Percentiles rank a stretch among this genome's conserved stretches.
Conservation (phyloP, 2,329 filamentous ascomycete genomes). For the Chalaropsis thielavioides region DNA sequence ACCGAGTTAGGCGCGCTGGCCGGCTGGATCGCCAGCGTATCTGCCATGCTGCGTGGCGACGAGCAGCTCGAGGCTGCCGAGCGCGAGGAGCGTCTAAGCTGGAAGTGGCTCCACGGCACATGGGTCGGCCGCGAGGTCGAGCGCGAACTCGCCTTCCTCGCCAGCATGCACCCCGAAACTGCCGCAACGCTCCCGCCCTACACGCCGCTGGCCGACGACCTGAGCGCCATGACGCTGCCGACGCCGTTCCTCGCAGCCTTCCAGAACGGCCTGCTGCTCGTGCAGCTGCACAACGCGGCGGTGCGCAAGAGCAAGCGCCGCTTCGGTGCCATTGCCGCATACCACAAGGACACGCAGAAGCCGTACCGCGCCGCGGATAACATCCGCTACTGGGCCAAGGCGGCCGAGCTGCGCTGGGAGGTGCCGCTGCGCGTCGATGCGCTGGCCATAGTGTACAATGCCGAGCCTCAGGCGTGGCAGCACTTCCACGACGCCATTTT, state of each 20-base stretch:
- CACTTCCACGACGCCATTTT: conserved; percentile 72
- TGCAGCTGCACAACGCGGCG: conserved; percentile 78
- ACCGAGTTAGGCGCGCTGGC: conserved; percentile 66
- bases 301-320: conserved; percentile 72
- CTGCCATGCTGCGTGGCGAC: conserved; percentile 61
- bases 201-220: conserved; percentile 28
- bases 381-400: conserved; percentile 89
- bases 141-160: conserved; percentile 68
- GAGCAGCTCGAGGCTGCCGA: conserved; percentile 64
- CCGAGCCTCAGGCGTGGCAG: conserved; percentile 53
- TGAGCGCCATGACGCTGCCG: conserved; percentile 31
- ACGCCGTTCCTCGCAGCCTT: conserved; percentile 61
- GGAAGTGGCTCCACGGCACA: conserved; percentile 61
- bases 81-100: conserved; percentile 51
- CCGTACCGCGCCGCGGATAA: conserved; percentile 92
- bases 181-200: conserved; percentile 44
- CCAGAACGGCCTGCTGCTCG: conserved; percentile 64
- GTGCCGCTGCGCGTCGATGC: conserved; percentile 70
- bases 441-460: conserved; percentile 70
- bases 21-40: conserved; percentile 66
- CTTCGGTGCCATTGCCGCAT: conserved; percentile 78
- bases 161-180: conserved; percentile 45
- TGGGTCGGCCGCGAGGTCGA: conserved; percentile 64
- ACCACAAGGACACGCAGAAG: conserved; percentile 85
- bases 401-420: conserved; percentile 88